Conservation (phyloP, 2,329 filamentous ascomycete genomes). For the Stachybotrys elegans region DNA sequence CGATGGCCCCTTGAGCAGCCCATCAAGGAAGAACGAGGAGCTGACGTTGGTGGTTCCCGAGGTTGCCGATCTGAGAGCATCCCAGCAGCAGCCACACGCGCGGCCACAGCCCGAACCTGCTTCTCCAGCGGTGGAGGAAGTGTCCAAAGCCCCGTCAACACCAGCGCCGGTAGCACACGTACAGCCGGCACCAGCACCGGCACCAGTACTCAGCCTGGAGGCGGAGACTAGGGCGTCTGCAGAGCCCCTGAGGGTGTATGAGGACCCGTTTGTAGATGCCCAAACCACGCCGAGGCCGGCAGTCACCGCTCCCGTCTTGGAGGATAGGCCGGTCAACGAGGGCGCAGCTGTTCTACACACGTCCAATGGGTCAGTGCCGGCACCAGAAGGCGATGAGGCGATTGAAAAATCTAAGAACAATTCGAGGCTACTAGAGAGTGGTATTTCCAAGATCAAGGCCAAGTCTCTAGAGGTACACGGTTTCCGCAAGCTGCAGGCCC, state of each 20-base stretch:
- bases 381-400: slow-evolving; percentile 17
- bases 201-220: slow-evolving; percentile 2
- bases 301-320: slow-evolving; percentile 47
- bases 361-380: slow-evolving; percentile 15
- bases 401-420: slow-evolving; percentile 52
- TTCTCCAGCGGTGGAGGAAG: slow-evolving; percentile 6
- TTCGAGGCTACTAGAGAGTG: slow-evolving; percentile 63
- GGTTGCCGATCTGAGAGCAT: slow-evolving; percentile 29
- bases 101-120: slow-evolving; percentile 10
- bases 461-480: slow-evolving; percentile 75
- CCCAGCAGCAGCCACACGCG: slow-evolving; percentile 21
- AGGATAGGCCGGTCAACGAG: slow-evolving; percentile 57
- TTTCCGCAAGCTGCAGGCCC: slow-evolving; percentile 71
- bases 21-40: slow-evolving; percentile 45
- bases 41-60: slow-evolving; percentile 48
- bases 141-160: too few species aligned
- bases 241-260: slow-evolving; percentile 48
- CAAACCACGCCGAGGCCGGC: slow-evolving; percentile 40
- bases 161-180: too few species aligned
- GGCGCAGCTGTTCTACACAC: slow-evolving; percentile 32
- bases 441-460: slow-evolving; percentile 66
- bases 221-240: neutral
- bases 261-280: slow-evolving; percentile 54
- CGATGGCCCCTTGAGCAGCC: slow-evolving; percentile 30
- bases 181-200: slow-evolving; percentile 20